phyloP scores from a whole-genome alignment of 495 filamentous ascomycete genomes.

The Parathielavia appendiculata region DNA sequence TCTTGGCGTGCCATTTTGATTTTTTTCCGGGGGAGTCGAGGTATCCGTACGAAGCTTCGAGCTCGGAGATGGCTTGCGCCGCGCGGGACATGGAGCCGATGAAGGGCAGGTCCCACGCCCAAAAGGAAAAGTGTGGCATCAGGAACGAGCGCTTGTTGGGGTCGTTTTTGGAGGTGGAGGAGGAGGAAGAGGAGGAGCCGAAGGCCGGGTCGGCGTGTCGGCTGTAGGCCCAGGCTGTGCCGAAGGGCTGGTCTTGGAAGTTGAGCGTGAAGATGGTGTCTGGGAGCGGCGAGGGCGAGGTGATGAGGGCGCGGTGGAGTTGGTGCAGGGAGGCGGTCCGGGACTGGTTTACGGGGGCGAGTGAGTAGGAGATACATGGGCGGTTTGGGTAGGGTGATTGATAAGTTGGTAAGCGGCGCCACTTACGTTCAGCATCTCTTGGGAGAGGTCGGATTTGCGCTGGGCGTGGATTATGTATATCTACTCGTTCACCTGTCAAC shows the following conservation, averaged over 20 bases:
- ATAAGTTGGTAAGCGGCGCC: neutral
- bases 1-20: conserved; percentile 47
- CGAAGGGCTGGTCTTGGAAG: conserved; percentile 41
- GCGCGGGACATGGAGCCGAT: conserved; percentile 56
- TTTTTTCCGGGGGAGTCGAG: too few species aligned
- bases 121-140: conserved; percentile 78
- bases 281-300: conserved; percentile 46
- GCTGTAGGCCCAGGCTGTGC: conserved; percentile 35
- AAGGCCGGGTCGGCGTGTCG: conserved; percentile 42
- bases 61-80: conserved; percentile 37
- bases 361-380: neutral
- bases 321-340: conserved; percentile 41
- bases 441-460: conserved; percentile 33
- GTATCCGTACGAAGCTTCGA: conserved; percentile 26
- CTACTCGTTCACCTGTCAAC: conserved; percentile 12
- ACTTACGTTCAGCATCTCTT: conserved; percentile 39
- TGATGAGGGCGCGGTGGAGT: conserved; percentile 48
- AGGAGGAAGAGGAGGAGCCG: conserved; percentile 14
- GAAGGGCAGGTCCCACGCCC: conserved; percentile 61
- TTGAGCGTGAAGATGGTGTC: conserved; percentile 58
- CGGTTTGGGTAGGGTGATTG: neutral
- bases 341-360: conserved; percentile 23
- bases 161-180: conserved; percentile 37
- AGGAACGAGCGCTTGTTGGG: conserved; percentile 50
- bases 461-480: conserved; percentile 44